These are phyloP conservation scores for Whalleya microplaca DNA, from an alignment of 2,329 filamentous ascomycete genomes.

Conservation along the genomic window DNA sequence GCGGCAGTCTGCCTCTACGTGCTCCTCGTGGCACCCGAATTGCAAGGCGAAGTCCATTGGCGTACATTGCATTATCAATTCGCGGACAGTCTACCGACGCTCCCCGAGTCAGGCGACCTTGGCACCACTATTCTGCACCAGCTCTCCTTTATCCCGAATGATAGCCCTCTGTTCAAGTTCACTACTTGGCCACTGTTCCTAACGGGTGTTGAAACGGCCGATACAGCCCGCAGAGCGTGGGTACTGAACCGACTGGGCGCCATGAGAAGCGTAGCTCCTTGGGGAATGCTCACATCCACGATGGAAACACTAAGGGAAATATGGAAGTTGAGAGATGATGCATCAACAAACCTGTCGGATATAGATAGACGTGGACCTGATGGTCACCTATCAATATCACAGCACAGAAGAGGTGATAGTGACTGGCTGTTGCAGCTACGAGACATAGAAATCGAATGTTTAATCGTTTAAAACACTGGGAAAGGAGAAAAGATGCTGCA, in stretches of 20 bases:
- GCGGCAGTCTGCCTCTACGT: constrained; percentile 53
- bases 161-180: constrained; percentile 60
- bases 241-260: constrained; percentile 51
- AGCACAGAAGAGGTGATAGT: background rate
- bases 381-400: background rate
- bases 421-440: constrained; percentile 49
- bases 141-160: constrained; percentile 50
- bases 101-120: constrained; percentile 49
- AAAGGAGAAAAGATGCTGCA: background rate
- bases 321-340: constrained; percentile 48
- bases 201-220: constrained; percentile 57
- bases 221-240: constrained; percentile 52
- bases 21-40: constrained; percentile 39
- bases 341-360: constrained; percentile 12
- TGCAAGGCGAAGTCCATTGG: constrained; percentile 23
- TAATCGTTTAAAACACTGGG: constrained; percentile 45
- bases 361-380: constrained; percentile 29
- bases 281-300: constrained; percentile 55
- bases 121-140: constrained; percentile 55
- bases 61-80: background rate
- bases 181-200: constrained; percentile 65
- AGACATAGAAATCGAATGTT: constrained; percentile 48
- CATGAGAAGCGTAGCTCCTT: constrained; percentile 51
- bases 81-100: constrained; percentile 28
- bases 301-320: constrained; percentile 53